Evolutionary conservation across 2,329 filamentous ascomycete species (phyloP).

Genomic region (Penicillium sp.): DNA sequence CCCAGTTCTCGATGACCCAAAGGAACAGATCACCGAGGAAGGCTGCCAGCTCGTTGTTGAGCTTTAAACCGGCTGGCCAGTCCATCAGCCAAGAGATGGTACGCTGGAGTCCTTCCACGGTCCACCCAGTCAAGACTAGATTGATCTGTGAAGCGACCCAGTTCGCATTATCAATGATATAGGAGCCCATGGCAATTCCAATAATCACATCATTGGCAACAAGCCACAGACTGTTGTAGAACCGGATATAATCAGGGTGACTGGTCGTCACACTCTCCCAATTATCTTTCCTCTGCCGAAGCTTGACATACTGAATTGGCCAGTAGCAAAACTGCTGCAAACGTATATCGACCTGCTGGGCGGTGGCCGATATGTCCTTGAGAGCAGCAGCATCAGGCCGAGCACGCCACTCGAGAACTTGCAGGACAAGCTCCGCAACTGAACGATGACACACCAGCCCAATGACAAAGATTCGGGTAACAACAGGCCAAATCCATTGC

Average conservation of each 20-base stretch:
- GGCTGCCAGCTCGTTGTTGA: constrained; percentile 89
- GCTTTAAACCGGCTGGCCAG: constrained; percentile 90
- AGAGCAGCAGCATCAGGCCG: constrained; percentile 78
- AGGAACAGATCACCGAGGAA: constrained; percentile 94
- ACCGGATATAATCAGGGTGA: constrained; percentile 96
- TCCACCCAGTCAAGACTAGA: constrained; percentile 74
- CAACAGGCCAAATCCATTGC: constrained; percentile 75
- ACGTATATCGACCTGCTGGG: constrained; percentile 95
- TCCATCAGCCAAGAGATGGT: constrained; percentile 97
- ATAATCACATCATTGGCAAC: constrained; percentile 99
- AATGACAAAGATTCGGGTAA: constrained; percentile 73
- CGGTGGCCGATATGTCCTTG: constrained; percentile 94
- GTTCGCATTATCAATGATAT: constrained; percentile 91
- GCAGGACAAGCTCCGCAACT: constrained; percentile 75
- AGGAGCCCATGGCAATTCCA: constrained; percentile 91
- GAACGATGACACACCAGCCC: constrained; percentile 77
- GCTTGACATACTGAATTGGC: constrained; percentile 92
- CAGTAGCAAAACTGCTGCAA: constrained; percentile 98
- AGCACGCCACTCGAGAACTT: constrained; percentile 80
- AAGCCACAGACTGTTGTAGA: constrained; percentile 98
- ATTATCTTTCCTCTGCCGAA: constrained; percentile 84
- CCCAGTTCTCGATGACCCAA: constrained; percentile 99
- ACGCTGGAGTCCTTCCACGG: constrained; percentile 80
- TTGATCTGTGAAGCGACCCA: constrained; percentile 82
- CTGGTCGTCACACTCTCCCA: constrained; percentile 96